phyloP scores from a whole-genome alignment of 768 basidiomycete genomes.

The Tephrocybe rancida region DNA sequence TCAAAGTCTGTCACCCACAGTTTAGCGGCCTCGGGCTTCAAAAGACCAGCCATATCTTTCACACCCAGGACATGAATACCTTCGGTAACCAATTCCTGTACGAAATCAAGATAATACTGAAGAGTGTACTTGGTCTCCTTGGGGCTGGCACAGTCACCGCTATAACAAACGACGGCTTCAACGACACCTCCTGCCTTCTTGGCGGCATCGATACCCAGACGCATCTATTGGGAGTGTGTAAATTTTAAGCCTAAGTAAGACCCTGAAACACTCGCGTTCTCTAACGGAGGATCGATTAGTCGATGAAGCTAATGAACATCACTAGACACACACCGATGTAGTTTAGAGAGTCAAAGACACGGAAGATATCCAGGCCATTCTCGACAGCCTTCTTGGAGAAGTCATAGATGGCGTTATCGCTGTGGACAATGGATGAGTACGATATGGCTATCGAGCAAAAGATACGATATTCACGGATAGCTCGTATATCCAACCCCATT shows the following conservation, averaged over 20 bases:
- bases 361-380: conserved; percentile 99
- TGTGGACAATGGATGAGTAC: conserved; percentile 25
- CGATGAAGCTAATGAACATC: neutral
- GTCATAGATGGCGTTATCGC: conserved; percentile 98
- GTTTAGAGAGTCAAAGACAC: conserved; percentile 98
- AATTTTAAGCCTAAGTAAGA: neutral
- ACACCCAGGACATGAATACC: conserved; percentile 97
- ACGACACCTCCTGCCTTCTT: conserved; percentile 99
- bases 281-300: conserved; percentile 36
- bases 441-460: neutral
- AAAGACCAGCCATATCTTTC: conserved; percentile 98
- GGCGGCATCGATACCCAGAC: conserved; percentile 97
- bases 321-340: conserved; percentile 72
- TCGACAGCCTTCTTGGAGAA: conserved; percentile 99
- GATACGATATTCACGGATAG: conserved; percentile 72
- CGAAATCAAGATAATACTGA: conserved; percentile 95
- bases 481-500: conserved; percentile 99
- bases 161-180: conserved; percentile 98
- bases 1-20: conserved; percentile 52
- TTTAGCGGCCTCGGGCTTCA: conserved; percentile 93
- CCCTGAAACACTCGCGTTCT: conserved; percentile 59
- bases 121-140: conserved; percentile 98
- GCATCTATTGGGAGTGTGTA: conserved; percentile 61
- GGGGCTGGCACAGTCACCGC: conserved; percentile 93
- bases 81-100: conserved; percentile 89